Evolutionary conservation across 164 flowering plant genomes (phyloP), one percentile per base, ranked within the genome.

Genomic region (Magnolia kwangsiensis): DNA sequence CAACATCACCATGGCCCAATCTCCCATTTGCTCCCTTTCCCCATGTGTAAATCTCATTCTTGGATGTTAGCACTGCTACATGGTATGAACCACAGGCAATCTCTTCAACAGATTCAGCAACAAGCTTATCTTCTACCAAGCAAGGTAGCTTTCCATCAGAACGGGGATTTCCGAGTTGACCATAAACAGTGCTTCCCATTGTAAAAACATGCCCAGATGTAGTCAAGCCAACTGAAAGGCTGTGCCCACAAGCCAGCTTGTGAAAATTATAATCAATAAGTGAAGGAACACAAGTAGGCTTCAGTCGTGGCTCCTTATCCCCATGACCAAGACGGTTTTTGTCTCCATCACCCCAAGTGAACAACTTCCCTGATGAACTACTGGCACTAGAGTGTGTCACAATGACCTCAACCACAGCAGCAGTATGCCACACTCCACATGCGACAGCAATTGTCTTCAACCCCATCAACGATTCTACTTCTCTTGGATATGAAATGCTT

Each of bases 1-100:
- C 93, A 67, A 82, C 72, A 76, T 91, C 94, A 67, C 96, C 96
- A 84, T 91, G 96, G 71, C 96, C 96, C 82, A 91, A 81, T 75
- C 96, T 88, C 66, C 96, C 96, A 83, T 91, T 91, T 45, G 94
- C 93, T 72, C 96, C 96, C 80, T 90, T 91, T 64, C 96, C 96
- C 96, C 96, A 91, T 37, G 96, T 88, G 80, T 84, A 91, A 59
- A 91, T 92, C 82, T 91, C 96, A 80, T 89, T 91, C 81, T 79
- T 85, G 14, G 94, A 85, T 23, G 96, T 90, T 70, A 91, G 84
- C 58, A 87, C 92, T 51, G 91, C 89, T 21, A 89, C 89, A 79
- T 91, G 96, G 78, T 91, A 90, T 29, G 96, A 89, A 80, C 96
- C 96, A 83, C 91, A 90, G 7, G 93, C 84, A 78, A 91, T 86